Conservation (phyloP, 2,329 filamentous ascomycete species). For the Cercospora nicotianae region DNA sequence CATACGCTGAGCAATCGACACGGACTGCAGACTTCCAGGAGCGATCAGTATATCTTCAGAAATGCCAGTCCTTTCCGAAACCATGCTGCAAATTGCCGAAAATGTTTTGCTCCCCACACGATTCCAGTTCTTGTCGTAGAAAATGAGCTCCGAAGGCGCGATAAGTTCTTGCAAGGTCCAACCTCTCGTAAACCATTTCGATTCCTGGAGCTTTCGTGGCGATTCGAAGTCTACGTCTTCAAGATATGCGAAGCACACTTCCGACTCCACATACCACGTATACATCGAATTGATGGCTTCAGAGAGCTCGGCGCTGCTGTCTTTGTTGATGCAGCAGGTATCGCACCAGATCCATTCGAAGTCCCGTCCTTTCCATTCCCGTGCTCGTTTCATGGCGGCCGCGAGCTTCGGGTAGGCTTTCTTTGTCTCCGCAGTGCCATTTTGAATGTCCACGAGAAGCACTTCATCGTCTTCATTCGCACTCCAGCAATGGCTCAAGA, state of each 20-base stretch:
- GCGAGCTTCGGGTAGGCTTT: slow-evolving; percentile 18
- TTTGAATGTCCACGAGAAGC: slow-evolving; percentile 19
- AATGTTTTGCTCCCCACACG: slow-evolving; percentile 13
- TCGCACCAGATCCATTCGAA: slow-evolving; percentile 26
- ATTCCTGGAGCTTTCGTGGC: background rate
- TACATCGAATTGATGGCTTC: slow-evolving; percentile 32
- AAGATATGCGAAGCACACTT: slow-evolving; percentile 27
- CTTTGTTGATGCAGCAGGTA: slow-evolving; percentile 30
- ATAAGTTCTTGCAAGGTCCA: slow-evolving; percentile 20
- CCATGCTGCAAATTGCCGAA: slow-evolving; percentile 1
- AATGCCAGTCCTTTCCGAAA: slow-evolving; percentile 6
- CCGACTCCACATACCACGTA: slow-evolving; percentile 23
- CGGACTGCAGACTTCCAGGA: background rate
- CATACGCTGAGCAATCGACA: slow-evolving; percentile 27
- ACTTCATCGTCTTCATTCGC: slow-evolving; percentile 19
- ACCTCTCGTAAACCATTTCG: slow-evolving; percentile 11
- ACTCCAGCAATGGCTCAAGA: slow-evolving; percentile 25
- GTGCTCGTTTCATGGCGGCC: slow-evolving; percentile 1
- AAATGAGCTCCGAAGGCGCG: slow-evolving; percentile 10
- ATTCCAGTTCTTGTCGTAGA: slow-evolving; percentile 17
- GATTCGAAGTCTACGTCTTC: slow-evolving; percentile 11
- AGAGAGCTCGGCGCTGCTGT: slow-evolving; percentile 22
- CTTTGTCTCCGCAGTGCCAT: slow-evolving; percentile 10
- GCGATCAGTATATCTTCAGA: background rate
- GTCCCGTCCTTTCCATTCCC: background rate